These are phyloP conservation scores for Syzygium syzygioides DNA, from an alignment of 441 rosid species.

Conservation along the genomic window DNA sequence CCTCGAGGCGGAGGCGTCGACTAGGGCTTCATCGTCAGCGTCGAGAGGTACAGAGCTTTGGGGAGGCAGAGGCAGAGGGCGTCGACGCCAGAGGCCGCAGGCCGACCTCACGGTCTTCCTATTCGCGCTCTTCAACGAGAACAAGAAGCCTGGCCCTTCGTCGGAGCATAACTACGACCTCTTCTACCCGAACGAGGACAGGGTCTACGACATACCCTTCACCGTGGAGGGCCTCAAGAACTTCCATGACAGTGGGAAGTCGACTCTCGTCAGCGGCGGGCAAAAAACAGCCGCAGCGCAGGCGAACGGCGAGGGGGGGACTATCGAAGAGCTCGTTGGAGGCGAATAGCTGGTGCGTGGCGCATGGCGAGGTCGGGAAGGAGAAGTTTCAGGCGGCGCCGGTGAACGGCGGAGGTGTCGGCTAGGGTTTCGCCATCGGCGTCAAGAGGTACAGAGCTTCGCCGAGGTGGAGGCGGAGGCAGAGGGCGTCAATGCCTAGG, in stretches of 20 bases:
- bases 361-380: conserved; percentile 47
- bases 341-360: conserved; percentile 76
- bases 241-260: conserved; percentile 33
- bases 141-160: conserved; percentile 61
- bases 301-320: conserved; percentile 29
- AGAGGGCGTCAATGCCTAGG: too few relatives aligned
- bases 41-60: too few relatives aligned
- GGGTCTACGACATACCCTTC: conserved; percentile 72
- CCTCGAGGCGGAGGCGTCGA: too few relatives aligned
- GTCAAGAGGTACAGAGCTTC: too few relatives aligned
- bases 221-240: conserved; percentile 46
- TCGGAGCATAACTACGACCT: conserved; percentile 87
- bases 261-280: conserved; percentile 26
- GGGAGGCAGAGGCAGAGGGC: too few relatives aligned
- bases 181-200: conserved; percentile 59
- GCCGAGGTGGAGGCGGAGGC: too few relatives aligned
- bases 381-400: conserved; percentile 55
- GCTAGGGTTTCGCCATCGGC: too few relatives aligned
- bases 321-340: conserved; percentile 61
- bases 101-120: conserved; percentile 77
- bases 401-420: not conserved
- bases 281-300: conserved; percentile 16
- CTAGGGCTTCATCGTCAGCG: too few relatives aligned
- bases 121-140: conserved; percentile 79
- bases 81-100: conserved; percentile 32